A percentile compares a stretch with the other conserved stretches of the same genome.
Evolutionary conservation across 306 rosid species (phyloP).

Genomic region (Dalbergia cultrata): DNA sequence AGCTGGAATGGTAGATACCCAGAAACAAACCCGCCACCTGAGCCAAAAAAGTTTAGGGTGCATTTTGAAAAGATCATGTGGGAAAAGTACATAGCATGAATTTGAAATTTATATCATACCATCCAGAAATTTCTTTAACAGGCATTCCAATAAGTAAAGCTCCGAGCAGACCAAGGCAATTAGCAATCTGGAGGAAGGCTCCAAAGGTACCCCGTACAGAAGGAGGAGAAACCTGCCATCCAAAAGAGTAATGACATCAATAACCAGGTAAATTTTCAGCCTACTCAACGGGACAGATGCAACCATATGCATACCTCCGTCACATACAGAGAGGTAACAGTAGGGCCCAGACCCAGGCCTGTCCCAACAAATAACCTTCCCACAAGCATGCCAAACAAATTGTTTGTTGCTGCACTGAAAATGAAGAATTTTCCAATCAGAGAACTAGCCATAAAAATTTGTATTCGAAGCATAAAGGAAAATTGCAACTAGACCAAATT

Average conservation of each 20-base stretch:
- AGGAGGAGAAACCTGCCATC: conserved; percentile 87
- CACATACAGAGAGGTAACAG: conserved; percentile 86
- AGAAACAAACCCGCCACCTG: conserved; percentile 99
- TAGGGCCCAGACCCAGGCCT: conserved; percentile 95
- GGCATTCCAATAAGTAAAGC: conserved; percentile 95
- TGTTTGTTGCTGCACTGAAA: conserved; percentile 91
- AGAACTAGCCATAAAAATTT: conserved; percentile 28
- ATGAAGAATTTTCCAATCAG: conserved; percentile 42
- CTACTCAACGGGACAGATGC: conserved; percentile 36
- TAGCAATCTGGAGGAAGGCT: conserved; percentile 92
- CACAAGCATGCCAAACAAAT: conserved; percentile 90
- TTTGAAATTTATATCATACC: conserved; percentile 60
- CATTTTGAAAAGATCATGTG: conserved; percentile 39
- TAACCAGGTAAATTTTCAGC: conserved; percentile 33
- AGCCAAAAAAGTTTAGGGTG: conserved; percentile 43
- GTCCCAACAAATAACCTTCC: conserved; percentile 95
- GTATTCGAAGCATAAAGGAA: conserved; percentile 2
- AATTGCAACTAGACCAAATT: conserved; percentile 13
- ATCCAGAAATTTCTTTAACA: conserved; percentile 79
- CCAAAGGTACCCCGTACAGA: conserved; percentile 95
- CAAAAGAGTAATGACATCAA: conserved; percentile 34
- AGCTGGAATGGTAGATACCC: conserved; percentile 90
- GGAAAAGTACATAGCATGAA: conserved; percentile 25
- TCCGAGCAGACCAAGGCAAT: conserved; percentile 92
- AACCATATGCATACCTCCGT: conserved; percentile 73